Percentiles rank a stretch among this genome's conserved stretches.
Conservation (phyloP, 169 alveolate genomes). For the Pseudocohnilembus persalinus region DNA sequence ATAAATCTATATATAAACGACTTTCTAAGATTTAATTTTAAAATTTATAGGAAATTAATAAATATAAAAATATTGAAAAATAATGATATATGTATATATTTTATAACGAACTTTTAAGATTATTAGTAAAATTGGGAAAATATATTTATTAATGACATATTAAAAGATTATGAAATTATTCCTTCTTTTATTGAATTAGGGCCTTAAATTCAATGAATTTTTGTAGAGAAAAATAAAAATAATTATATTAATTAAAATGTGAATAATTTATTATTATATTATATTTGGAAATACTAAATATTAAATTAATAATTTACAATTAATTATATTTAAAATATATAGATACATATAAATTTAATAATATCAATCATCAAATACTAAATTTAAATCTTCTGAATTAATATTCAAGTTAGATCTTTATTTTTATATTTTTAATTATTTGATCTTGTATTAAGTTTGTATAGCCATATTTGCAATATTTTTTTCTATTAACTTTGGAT, state of each 20-base stretch:
- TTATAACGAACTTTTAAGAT: background rate
- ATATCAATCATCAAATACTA: too few species aligned
- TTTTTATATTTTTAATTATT: too few species aligned
- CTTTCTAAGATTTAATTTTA: too few species aligned
- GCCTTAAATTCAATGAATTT: background rate
- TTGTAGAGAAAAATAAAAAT: too few species aligned
- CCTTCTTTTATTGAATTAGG: background rate
- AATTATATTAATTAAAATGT: too few species aligned
- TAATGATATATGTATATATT: background rate
- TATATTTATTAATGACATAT: too few species aligned
- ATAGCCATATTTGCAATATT: background rate
- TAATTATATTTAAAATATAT: too few species aligned
- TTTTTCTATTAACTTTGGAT: background rate
- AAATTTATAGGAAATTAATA: background rate
- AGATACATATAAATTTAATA: too few species aligned
- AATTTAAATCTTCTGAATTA: background rate
- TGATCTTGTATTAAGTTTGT: background rate
- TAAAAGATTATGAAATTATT: background rate
- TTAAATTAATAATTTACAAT: too few species aligned
- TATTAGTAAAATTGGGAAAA: background rate
- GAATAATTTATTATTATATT: too few species aligned
- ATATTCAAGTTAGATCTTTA: background rate
- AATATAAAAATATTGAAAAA: too few species aligned
- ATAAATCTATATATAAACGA: background rate
- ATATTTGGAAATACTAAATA: too few species aligned